These are phyloP conservation scores for Cytospora leucostoma DNA, from an alignment of 2,329 filamentous ascomycete species.

Conservation along the genomic window DNA sequence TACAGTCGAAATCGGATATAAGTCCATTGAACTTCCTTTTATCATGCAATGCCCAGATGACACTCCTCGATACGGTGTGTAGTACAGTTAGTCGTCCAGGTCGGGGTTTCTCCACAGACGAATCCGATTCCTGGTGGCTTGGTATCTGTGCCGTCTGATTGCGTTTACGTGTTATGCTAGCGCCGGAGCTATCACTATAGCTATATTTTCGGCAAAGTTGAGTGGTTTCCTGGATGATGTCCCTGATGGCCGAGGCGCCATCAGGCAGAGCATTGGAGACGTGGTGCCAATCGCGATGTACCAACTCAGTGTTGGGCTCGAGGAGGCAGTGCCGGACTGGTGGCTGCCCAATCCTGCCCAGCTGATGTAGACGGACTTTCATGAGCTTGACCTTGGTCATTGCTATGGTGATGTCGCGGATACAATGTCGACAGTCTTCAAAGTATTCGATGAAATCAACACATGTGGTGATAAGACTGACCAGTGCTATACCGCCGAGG, in stretches of 20 bases:
- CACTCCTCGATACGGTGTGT: not conserved
- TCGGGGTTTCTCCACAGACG: not conserved
- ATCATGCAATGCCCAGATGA: not conserved
- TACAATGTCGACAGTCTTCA: not conserved
- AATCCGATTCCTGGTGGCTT: not conserved
- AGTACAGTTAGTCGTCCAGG: not conserved
- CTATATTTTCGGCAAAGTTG: not conserved
- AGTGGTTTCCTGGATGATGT: not conserved
- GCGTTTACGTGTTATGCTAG: not conserved
- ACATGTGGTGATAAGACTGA: not conserved
- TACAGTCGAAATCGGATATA: not conserved
- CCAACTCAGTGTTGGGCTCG: not conserved
- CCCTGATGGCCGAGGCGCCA: not conserved
- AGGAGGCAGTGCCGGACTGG: not conserved
- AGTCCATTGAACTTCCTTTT: not conserved
- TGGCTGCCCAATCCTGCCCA: not conserved
- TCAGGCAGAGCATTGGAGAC: not conserved
- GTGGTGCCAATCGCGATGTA: not conserved
- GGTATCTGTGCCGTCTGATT: not conserved
- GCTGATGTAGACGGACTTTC: not conserved
- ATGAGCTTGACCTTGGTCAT: constrained; percentile 6
- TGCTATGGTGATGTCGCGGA: not conserved
- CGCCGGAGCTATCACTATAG: fast-evolving
- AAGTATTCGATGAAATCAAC: constrained; percentile 1
- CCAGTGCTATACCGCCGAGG: not conserved